A percentile compares a stretch with the other conserved stretches of the same genome.
phyloP scores from a whole-genome alignment of 805 yeast genomes.

The Cyberlindnera euphorbiae region DNA sequence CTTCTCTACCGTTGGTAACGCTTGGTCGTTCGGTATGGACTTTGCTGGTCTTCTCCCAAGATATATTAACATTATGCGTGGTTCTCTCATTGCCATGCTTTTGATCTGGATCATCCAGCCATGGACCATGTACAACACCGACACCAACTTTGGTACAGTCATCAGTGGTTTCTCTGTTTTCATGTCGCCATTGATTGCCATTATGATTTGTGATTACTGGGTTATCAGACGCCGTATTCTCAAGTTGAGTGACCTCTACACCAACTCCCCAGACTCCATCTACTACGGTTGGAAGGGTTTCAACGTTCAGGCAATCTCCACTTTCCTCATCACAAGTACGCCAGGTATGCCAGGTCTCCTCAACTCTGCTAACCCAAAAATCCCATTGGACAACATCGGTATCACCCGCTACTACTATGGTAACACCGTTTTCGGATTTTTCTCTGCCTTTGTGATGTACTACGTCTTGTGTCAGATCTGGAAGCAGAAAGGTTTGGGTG shows the following conservation, averaged over 20 bases:
- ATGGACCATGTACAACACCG: slow-evolving; percentile 32
- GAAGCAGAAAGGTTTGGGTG: slow-evolving; percentile 9
- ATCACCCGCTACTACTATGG: slow-evolving; percentile 39
- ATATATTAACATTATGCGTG: slow-evolving; percentile 30
- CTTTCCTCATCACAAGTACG: slow-evolving; percentile 37
- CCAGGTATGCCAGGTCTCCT: slow-evolving; percentile 49
- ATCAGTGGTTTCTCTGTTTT: slow-evolving; percentile 33
- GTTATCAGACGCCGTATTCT: slow-evolving; percentile 30
- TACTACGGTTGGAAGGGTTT: slow-evolving; percentile 37
- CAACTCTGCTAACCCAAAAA: slow-evolving; percentile 28
- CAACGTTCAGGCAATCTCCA: slow-evolving; percentile 37
- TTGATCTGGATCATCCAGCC: slow-evolving; percentile 32
- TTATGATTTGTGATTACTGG: slow-evolving; percentile 36
- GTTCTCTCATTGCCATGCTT: slow-evolving; percentile 27
- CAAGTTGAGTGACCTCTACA: slow-evolving; percentile 29
- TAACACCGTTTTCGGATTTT: slow-evolving; percentile 39
- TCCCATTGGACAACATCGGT: slow-evolving; percentile 28
- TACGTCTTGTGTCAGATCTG: slow-evolving; percentile 20
- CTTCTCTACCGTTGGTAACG: slow-evolving; percentile 14
- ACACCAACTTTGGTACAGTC: slow-evolving; percentile 29
- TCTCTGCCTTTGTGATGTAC: slow-evolving; percentile 35
- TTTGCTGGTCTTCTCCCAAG: slow-evolving; percentile 21
- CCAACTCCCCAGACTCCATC: slow-evolving; percentile 27
- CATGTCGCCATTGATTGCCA: slow-evolving; percentile 32
- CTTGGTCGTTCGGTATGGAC: slow-evolving; percentile 31